Evolutionary conservation across 306 rosid species (phyloP).

Genomic region (Medicago lupulina): DNA sequence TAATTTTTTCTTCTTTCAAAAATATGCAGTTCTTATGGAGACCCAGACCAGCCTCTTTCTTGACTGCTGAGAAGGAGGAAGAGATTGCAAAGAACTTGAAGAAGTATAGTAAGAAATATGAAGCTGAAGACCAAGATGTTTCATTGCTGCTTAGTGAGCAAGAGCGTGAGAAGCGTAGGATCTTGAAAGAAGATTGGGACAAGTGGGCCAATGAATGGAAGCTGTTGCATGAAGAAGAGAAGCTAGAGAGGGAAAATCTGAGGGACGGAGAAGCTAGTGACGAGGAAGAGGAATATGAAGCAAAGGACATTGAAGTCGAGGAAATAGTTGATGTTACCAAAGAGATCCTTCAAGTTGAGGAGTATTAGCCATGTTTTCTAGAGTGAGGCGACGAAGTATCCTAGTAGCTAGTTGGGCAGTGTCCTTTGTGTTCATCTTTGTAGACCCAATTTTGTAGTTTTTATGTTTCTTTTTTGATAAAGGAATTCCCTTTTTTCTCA

Average conservation of each 20-base stretch:
- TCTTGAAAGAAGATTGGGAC: conserved; percentile 89
- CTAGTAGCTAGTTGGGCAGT: background rate
- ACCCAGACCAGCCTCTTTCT: conserved; percentile 81
- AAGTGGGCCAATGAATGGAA: conserved; percentile 83
- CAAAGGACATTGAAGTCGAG: conserved; percentile 85
- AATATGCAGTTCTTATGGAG: conserved; percentile 82
- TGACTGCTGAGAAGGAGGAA: conserved; percentile 86
- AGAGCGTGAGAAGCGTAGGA: conserved; percentile 78
- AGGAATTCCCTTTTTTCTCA: background rate
- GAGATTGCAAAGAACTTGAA: conserved; percentile 87
- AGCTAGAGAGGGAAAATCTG: conserved; percentile 55
- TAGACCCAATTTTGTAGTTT: conserved; percentile 47
- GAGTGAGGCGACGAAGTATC: conserved; percentile 35
- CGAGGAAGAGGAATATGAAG: conserved; percentile 93
- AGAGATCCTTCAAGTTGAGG: conserved; percentile 66
- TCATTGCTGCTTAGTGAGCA: conserved; percentile 80
- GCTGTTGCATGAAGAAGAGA: conserved; percentile 62
- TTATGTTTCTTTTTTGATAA: conserved; percentile 1
- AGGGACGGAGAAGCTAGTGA: conserved; percentile 93
- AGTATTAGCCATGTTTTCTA: conserved; percentile 23
- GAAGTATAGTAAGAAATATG: conserved; percentile 91
- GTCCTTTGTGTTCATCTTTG: conserved; percentile 3
- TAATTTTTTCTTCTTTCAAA: background rate
- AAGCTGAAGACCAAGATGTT: conserved; percentile 91
- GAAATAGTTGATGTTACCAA: conserved; percentile 60